Evolutionary conservation across 2,329 filamentous ascomycete genomes (phyloP), one percentile per base, ranked within the genome.

Genomic region (Nectriaceae sp.): DNA sequence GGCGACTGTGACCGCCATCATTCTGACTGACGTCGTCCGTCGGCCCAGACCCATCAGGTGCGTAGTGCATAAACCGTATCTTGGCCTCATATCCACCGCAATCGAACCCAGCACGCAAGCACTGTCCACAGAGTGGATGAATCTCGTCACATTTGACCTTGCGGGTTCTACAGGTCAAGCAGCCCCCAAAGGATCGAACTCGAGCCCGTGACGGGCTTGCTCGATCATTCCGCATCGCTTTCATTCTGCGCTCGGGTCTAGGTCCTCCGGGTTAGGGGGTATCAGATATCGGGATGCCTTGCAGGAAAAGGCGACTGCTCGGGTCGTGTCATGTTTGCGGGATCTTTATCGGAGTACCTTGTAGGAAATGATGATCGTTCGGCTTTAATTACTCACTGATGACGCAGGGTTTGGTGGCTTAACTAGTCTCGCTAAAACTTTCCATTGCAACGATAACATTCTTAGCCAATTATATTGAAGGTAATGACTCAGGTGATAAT

Each of bases 101-200:
- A 16, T 13, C 21, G 20, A 44, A 33, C 15, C 15, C 20, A 11
- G 42, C 22, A 4, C 42, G 31, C 8, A 11, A 29, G 24, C 42
- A 44, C 20, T 44, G 42, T 21, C 42, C 15, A 38, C 42, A 44
- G 20, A n/a, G 15, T 13, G 42, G 42, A 29, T 29, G 42, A 21
- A 10, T 15, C 21, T 44, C 42, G n/a, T 44, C 42, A 18, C 42
- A 44, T 33, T 44, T 44, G 42, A 44, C 42, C 31, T 44, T 44
- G 33, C 42, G 42, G n/a, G 21, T 44, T 38, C 42, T 44, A 13
- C 42, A 44, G n/a, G 42, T 44, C 42, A 44, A 19, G 31, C 42
- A 44, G 15, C 42, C 42, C 31, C 31, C 42, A 16, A 44, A 44
- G 8, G 42, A 38, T 15, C 42, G 42, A 15, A 44, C 31, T 38